Conservation (phyloP, 1,284 basidiomycete species). For the Vanrija humicola region DNA sequence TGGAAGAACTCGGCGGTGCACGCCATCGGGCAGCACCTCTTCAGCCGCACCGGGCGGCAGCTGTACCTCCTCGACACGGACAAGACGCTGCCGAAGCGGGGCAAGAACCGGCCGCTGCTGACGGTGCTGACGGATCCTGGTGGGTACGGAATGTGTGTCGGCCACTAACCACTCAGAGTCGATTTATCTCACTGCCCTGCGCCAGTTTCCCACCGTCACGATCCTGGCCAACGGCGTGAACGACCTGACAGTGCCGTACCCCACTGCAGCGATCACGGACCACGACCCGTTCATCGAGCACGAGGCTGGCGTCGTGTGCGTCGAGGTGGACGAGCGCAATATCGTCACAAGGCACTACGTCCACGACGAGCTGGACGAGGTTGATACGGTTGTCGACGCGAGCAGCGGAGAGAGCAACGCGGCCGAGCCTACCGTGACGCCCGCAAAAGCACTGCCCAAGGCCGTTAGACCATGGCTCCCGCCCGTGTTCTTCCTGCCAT, state of each 20-base stretch:
- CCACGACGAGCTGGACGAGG: slow-evolving; percentile 23
- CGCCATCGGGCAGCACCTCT: slow-evolving; percentile 64
- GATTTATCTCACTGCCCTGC: slow-evolving; percentile 72
- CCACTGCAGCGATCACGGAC: slow-evolving; percentile 68
- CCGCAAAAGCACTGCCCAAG: background rate
- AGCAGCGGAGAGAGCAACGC: background rate
- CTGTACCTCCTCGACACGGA: slow-evolving; percentile 73
- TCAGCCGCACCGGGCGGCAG: slow-evolving; percentile 79
- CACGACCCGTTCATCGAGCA: slow-evolving; percentile 66
- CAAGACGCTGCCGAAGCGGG: slow-evolving; percentile 60
- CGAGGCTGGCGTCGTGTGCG: slow-evolving; percentile 57
- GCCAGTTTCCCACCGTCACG: slow-evolving; percentile 64
- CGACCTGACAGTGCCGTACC: slow-evolving; percentile 76
- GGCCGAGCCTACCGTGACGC: slow-evolving; percentile 8
- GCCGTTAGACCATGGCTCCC: slow-evolving; percentile 24
- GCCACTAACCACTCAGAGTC: slow-evolving; percentile 53
- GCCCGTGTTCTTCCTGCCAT: slow-evolving; percentile 29
- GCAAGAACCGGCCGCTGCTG: slow-evolving; percentile 63
- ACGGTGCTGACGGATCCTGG: slow-evolving; percentile 80
- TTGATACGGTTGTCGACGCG: slow-evolving; percentile 14
- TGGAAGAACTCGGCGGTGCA: slow-evolving; percentile 48
- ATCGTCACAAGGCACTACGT: slow-evolving; percentile 19
- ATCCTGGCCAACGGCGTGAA: slow-evolving; percentile 84
- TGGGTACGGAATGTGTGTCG: slow-evolving; percentile 40
- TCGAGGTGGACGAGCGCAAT: slow-evolving; percentile 52